Evolutionary conservation across 208 protist genomes (phyloP).

Genomic region (Polymyxa betae): DNA sequence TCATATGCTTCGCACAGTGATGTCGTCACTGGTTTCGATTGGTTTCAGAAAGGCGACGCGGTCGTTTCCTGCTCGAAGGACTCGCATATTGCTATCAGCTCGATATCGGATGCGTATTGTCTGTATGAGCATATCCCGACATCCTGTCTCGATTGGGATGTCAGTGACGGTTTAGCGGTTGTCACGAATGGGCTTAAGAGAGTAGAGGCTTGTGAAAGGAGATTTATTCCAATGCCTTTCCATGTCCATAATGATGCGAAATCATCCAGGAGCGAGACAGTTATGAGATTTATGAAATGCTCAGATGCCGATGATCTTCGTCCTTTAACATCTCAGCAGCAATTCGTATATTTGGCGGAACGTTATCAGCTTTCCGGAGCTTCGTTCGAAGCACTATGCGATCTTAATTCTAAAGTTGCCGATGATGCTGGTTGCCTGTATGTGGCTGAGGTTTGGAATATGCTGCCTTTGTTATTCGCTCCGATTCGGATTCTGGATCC

Average conservation of each 20-base stretch:
- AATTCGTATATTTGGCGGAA: neutral
- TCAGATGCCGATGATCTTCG: neutral
- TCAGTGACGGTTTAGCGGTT: neutral
- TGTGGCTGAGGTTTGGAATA: neutral
- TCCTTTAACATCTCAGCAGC: neutral
- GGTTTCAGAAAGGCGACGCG: neutral
- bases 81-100: neutral
- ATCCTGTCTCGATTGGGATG: neutral
- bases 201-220: neutral
- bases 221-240: constrained; percentile 16
- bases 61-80: constrained; percentile 35
- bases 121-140: constrained; percentile 13
- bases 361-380: neutral
- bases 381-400: neutral
- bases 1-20: neutral
- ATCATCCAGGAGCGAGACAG: neutral
- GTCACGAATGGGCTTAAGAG: neutral
- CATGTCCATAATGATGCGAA: neutral
- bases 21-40: constrained; percentile 27
- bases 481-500: neutral
- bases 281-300: neutral
- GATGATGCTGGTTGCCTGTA: neutral
- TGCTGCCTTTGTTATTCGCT: neutral
- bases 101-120: neutral
- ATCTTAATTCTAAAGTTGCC: neutral